A percentile compares a stretch with the other conserved stretches of the same genome.
Conservation (phyloP, 2,329 filamentous ascomycete genomes). For the Phyllosticta capitalensis region DNA sequence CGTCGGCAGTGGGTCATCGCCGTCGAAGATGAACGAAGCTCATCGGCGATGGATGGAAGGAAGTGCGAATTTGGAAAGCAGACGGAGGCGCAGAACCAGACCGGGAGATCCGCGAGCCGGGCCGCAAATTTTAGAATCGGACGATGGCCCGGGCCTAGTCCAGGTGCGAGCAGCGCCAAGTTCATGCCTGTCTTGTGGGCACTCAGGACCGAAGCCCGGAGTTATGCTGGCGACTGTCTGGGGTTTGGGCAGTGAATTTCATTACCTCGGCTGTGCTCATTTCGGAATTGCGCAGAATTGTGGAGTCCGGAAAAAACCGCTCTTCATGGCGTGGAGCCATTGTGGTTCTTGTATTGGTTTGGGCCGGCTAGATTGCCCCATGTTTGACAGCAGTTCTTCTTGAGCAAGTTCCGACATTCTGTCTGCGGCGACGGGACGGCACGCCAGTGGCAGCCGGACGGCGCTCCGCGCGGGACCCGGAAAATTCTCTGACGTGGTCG, state of each 20-base stretch:
- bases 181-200: neutral
- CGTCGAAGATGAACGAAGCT: neutral
- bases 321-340: neutral
- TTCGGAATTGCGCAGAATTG: neutral
- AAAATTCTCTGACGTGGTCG: neutral
- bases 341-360: neutral
- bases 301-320: neutral
- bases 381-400: neutral
- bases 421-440: neutral
- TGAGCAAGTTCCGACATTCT: neutral
- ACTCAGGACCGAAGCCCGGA: neutral
- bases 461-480: neutral
- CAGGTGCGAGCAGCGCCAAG: neutral
- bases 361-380: neutral
- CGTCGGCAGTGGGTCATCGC: neutral
- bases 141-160: neutral
- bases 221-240: neutral
- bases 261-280: neutral
- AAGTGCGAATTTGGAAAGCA: neutral
- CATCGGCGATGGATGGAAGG: neutral
- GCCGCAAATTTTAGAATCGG: neutral
- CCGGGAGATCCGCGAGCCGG: neutral
- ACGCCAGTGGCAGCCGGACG: neutral
- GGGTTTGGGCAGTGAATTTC: neutral
- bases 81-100: neutral